Evolutionary conservation across 768 basidiomycete species (phyloP), one percentile per base, ranked within the genome.

Genomic region (Tulasnella sp.): DNA sequence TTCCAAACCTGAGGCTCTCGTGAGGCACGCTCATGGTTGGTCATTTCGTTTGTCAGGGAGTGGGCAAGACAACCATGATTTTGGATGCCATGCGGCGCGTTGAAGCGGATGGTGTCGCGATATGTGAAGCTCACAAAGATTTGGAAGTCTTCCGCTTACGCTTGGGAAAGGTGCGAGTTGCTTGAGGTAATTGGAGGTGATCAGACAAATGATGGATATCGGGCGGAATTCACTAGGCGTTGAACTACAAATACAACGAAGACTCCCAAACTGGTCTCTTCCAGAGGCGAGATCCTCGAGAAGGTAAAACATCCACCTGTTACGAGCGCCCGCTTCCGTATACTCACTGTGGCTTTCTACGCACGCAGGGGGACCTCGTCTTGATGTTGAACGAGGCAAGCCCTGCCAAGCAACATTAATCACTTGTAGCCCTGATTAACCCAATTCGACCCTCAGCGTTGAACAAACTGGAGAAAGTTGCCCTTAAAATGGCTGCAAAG

Each of bases 401-500:
- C 75, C 38, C 19, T 49, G 40, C 19, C 19, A 37, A 67, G 19
- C 68, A 11, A 12, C 11, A 12, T 38, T 14, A 25, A 12, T 39
- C 34, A 37, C 34, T 1, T 19, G 19, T 38, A 69, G 14, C 22
- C 29, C 11, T 68, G 5, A 69, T 49, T 40, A 9, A 54, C 31
- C 39, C 38, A 75, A 22, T n/a, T 54, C 29, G 58, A 67, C 45
- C 75, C 39, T 19, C 73, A 90, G 93, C 91, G 4, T 79, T 94
- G 83, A 93, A 91, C 82, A 96, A 96, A 81, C 85, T 93, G 2
- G 90, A 93, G 82, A 94, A 96, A 81, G 93, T 95, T 34, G 94
- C 94, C 0, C 85, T 97, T 75, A 83, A 87, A 49, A 88, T 85
- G 79, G 85, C 91, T 83, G 54, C 83, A 84, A 76, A 87, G 86